These are phyloP conservation scores for Xerocomellus intermedius DNA, from an alignment of 768 basidiomycete species.

Conservation along the genomic window DNA sequence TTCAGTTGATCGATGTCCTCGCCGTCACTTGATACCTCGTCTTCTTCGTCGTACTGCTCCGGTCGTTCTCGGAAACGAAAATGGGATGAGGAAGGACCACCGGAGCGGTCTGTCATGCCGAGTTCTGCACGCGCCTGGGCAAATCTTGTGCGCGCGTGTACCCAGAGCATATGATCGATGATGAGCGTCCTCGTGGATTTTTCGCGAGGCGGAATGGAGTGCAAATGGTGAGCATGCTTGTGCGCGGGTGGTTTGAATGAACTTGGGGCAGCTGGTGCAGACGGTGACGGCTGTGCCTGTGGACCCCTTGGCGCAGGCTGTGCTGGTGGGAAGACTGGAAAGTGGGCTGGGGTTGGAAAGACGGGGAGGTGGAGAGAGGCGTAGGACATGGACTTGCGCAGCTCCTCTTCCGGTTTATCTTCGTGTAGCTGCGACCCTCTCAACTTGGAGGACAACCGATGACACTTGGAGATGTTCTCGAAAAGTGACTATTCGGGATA, in stretches of 20 bases:
- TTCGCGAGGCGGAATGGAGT: conserved; percentile 82
- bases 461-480: neutral
- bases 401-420: conserved; percentile 19
- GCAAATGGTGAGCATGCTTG: conserved; percentile 84
- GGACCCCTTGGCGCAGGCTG: conserved; percentile 6
- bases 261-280: conserved; percentile 12
- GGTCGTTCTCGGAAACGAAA: conserved; percentile 65
- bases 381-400: conserved; percentile 29
- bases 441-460: conserved; percentile 3
- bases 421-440: conserved; percentile 4
- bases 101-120: conserved; percentile 80
- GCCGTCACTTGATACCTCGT: conserved; percentile 62
- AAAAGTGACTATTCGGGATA: neutral
- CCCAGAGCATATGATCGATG: conserved; percentile 86
- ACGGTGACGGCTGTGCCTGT: conserved; percentile 13
- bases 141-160: conserved; percentile 76
- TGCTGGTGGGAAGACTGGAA: conserved; percentile 17
- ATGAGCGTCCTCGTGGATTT: conserved; percentile 88
- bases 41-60: conserved; percentile 76
- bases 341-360: conserved; percentile 18
- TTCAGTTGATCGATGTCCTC: conserved; percentile 47
- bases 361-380: conserved; percentile 24
- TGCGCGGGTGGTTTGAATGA: conserved; percentile 74
- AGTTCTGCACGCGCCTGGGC: conserved; percentile 83
- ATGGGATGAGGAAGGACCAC: conserved; percentile 59